A percentile compares a stretch with the other conserved stretches of the same genome.
Evolutionary conservation across 129 eudicot genomes (phyloP).

Genomic region (Mikania micrantha): DNA sequence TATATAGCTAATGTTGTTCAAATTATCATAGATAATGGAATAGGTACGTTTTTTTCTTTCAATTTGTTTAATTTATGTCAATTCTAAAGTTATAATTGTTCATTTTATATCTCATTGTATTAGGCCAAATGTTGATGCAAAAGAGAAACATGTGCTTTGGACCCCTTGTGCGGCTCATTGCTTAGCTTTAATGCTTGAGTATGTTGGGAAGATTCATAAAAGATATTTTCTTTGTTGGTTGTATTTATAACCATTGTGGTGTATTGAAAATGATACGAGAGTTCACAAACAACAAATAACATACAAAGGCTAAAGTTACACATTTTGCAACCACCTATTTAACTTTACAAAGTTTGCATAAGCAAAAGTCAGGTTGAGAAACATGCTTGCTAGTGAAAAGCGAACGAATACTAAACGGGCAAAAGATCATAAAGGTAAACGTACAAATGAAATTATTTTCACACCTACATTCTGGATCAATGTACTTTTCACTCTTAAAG

Average conservation of each 20-base stretch:
- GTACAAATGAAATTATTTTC: background rate
- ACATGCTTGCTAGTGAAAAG: background rate
- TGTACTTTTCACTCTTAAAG: background rate
- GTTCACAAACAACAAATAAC: background rate
- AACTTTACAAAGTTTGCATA: background rate
- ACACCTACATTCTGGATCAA: background rate
- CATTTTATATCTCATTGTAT: too few relatives aligned
- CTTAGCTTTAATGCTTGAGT: conserved; percentile 9
- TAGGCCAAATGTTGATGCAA: background rate
- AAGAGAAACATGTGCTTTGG: background rate
- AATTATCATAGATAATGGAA: too few relatives aligned
- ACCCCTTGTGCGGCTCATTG: conserved; percentile 2
- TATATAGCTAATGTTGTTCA: too few relatives aligned
- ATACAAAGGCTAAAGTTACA: background rate
- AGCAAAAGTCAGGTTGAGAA: background rate
- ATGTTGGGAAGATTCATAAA: background rate
- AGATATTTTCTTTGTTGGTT: background rate
- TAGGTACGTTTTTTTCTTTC: too few relatives aligned
- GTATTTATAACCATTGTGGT: background rate
- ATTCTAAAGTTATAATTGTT: background rate
- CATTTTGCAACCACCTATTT: background rate
- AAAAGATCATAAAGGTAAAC: background rate
- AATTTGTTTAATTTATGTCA: too few relatives aligned
- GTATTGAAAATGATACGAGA: background rate
- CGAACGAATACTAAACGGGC: background rate